phyloP scores from a whole-genome alignment of 495 filamentous ascomycete species.

The Hypoxylon trugodes region DNA sequence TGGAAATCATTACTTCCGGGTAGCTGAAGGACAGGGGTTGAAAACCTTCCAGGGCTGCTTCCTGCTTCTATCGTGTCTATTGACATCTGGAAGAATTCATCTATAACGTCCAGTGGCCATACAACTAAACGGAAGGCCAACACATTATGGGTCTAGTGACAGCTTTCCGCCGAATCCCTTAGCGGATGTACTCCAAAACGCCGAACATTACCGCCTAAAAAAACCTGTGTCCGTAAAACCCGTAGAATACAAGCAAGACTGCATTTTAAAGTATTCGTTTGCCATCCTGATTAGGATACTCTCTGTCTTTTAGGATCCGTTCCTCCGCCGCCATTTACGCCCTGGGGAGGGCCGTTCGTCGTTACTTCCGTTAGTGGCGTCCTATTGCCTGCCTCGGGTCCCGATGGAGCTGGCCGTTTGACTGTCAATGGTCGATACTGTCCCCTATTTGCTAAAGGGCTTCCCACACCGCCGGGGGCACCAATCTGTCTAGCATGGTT shows the following conservation, averaged over 20 bases:
- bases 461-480: slow-evolving; percentile 66
- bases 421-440: slow-evolving; percentile 68
- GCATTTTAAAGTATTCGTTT: neutral
- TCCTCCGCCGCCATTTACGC: slow-evolving; percentile 29
- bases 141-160: neutral
- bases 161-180: neutral
- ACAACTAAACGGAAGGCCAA: neutral
- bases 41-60: neutral
- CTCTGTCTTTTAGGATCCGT: slow-evolving; percentile 54
- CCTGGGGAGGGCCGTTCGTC: slow-evolving; percentile 41
- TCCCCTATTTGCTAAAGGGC: slow-evolving; percentile 65
- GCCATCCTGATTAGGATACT: slow-evolving; percentile 36
- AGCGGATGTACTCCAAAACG: slow-evolving; percentile 33
- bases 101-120: neutral
- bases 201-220: slow-evolving; percentile 26
- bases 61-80: no score
- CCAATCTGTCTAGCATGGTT: slow-evolving; percentile 77
- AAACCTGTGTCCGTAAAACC: slow-evolving; percentile 6
- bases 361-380: slow-evolving; percentile 52
- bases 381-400: slow-evolving; percentile 33
- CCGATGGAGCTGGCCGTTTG: slow-evolving; percentile 56
- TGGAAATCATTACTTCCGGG: neutral
- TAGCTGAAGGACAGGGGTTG: neutral
- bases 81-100: no score
- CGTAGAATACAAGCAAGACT: neutral